Conservation (phyloP, 495 filamentous ascomycete species). For the Penicillium bialowiezense region DNA sequence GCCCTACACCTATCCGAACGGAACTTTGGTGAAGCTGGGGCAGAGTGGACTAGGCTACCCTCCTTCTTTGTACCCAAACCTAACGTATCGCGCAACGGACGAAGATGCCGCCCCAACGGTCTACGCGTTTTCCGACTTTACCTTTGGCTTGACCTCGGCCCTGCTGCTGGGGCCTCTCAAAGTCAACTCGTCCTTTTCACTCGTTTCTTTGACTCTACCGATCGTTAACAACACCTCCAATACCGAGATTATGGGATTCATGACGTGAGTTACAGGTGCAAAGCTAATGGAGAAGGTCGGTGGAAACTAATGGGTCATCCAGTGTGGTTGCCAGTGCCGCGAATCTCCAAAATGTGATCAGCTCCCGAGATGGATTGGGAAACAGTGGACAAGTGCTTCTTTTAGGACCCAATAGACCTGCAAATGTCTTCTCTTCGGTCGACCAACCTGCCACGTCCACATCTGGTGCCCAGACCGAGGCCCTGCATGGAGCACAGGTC, state of each 20-base stretch:
- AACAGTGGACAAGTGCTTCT: conserved; percentile 64
- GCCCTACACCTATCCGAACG: conserved; percentile 56
- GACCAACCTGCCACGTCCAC: conserved; percentile 23
- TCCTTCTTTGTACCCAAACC: conserved; percentile 66
- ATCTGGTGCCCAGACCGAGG: conserved; percentile 11
- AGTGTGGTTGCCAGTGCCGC: conserved; percentile 65
- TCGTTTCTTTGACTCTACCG: conserved; percentile 78
- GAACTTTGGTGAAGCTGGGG: conserved; percentile 55
- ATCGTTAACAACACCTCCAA: conserved; percentile 61
- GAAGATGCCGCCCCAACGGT: conserved; percentile 32
- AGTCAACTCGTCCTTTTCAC: conserved; percentile 65
- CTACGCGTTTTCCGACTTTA: conserved; percentile 41
- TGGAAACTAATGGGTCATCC: not conserved
- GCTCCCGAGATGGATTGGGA: conserved; percentile 64
- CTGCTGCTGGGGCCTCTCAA: conserved; percentile 67
- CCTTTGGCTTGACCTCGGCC: conserved; percentile 47
- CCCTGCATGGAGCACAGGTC: conserved; percentile 23
- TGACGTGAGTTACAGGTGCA: conserved; percentile 35
- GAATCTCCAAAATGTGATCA: conserved; percentile 55
- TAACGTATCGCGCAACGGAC: conserved; percentile 54
- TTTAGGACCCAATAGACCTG: conserved; percentile 58
- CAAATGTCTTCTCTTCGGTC: conserved; percentile 58
- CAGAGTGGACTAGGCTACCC: conserved; percentile 62
- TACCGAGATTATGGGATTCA: conserved; percentile 66
- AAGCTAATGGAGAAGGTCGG: not conserved